Conservation (phyloP, 1,284 basidiomycete genomes). For the Austroboletus niveus region DNA sequence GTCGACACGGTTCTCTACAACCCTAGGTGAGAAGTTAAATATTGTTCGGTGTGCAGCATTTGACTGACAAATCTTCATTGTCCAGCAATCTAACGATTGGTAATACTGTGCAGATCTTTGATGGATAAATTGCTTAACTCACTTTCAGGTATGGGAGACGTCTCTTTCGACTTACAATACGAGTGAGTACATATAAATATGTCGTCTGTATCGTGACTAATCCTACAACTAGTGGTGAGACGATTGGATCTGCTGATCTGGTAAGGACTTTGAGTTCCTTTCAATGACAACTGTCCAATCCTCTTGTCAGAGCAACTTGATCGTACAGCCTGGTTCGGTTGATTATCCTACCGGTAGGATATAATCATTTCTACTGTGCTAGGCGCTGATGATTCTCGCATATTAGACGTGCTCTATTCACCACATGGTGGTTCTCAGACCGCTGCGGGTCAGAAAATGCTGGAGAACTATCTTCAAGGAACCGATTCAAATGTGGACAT, state of each 20-base stretch:
- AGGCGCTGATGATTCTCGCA: not conserved
- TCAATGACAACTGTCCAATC: slow-evolving; percentile 20
- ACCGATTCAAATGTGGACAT: slow-evolving; percentile 59
- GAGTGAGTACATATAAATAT: slow-evolving; percentile 37
- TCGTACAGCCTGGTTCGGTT: slow-evolving; percentile 54
- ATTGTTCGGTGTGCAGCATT: not conserved
- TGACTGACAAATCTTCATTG: slow-evolving; percentile 7
- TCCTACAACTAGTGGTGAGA: slow-evolving; percentile 38
- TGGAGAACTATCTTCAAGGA: slow-evolving; percentile 75
- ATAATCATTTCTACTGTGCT: not conserved
- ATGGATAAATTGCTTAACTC: slow-evolving; percentile 3
- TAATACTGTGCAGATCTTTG: slow-evolving; percentile 15
- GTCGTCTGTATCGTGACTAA: not conserved
- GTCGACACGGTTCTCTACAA: slow-evolving; percentile 59
- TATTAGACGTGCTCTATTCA: slow-evolving; percentile 58
- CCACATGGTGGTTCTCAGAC: slow-evolving; percentile 56
- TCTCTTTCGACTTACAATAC: slow-evolving; percentile 62
- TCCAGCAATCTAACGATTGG: slow-evolving; percentile 70
- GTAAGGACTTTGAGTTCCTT: slow-evolving; percentile 33
- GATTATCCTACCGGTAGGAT: slow-evolving; percentile 51
- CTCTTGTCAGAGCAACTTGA: slow-evolving; percentile 44
- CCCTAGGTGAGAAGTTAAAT: slow-evolving; percentile 47
- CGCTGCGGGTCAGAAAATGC: slow-evolving; percentile 53
- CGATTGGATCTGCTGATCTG: slow-evolving; percentile 62
- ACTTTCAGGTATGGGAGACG: slow-evolving; percentile 55